Percentiles rank a stretch among this genome's conserved stretches.
These are phyloP conservation scores for Psilocybe cyanescens DNA, from an alignment of 768 basidiomycete species.

Conservation along the genomic window DNA sequence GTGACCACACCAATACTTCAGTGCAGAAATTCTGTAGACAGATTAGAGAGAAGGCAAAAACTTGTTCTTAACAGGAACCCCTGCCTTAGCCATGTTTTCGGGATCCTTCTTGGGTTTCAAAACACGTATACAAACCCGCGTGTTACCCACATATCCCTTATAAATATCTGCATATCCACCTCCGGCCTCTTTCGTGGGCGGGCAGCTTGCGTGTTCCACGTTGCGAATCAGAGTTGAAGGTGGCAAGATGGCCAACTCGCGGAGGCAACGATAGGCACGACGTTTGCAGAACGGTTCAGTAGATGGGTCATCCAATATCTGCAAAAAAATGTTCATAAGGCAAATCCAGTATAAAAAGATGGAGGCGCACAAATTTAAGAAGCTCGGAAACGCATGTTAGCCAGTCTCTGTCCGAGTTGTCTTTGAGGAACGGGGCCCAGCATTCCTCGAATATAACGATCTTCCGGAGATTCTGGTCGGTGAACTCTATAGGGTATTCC, in stretches of 20 bases:
- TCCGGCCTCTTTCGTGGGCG: no score
- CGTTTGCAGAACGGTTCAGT: conserved; percentile 5
- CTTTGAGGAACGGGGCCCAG: conserved; percentile 9
- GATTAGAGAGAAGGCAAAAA: neutral
- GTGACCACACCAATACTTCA: conserved; percentile 27
- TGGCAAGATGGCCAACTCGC: conserved; percentile 24
- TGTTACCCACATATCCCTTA: conserved; percentile 14
- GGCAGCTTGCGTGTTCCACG: no score
- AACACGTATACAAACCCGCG: conserved; percentile 24
- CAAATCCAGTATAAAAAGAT: neutral
- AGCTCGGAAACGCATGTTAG: conserved; percentile 21
- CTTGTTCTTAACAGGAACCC: no score
- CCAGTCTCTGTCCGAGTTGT: conserved; percentile 7
- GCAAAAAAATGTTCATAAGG: neutral
- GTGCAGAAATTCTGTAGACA: conserved; percentile 21
- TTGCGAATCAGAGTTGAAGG: conserved; percentile 15
- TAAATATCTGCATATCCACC: conserved; percentile 16
- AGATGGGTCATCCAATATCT: conserved; percentile 18
- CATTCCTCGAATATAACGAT: neutral
- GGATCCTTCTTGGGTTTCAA: conserved; percentile 1
- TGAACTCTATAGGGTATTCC: neutral
- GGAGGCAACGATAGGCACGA: conserved; percentile 17
- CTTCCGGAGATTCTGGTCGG: conserved; percentile 3
- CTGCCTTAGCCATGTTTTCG: no score
- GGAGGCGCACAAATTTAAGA: conserved; percentile 19